Percentiles rank a stretch among this genome's conserved stretches.
These are phyloP conservation scores for Pisolithus albus DNA, from an alignment of 768 basidiomycete species.

Conservation along the genomic window DNA sequence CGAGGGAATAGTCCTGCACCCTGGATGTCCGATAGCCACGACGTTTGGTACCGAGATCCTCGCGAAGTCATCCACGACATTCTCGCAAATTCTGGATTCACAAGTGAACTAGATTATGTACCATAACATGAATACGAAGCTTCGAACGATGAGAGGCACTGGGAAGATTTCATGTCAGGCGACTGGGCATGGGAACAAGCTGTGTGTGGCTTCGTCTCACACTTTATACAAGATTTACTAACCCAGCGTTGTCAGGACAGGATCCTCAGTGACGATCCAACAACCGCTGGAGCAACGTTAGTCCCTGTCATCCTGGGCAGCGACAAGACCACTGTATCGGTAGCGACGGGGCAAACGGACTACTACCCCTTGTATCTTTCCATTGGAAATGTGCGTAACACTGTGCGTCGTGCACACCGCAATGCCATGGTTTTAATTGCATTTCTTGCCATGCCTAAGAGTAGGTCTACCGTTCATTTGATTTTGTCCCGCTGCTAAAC, in stretches of 20 bases:
- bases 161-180: conserved; percentile 7
- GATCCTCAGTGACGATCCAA: conserved; percentile 7
- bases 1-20: too few species aligned
- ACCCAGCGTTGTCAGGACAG: not conserved
- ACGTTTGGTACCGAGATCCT: too few species aligned
- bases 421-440: conserved; percentile 14
- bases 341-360: conserved; percentile 2
- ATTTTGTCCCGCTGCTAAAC: not conserved
- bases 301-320: conserved; percentile 6
- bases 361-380: conserved; percentile 8
- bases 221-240: too few species aligned
- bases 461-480: conserved; percentile 10
- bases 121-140: conserved; percentile 9
- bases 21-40: too few species aligned
- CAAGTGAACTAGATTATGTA: conserved; percentile 11
- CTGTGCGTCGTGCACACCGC: not conserved
- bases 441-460: conserved; percentile 27
- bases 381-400: conserved; percentile 6
- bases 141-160: not conserved
- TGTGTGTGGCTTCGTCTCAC: too few species aligned
- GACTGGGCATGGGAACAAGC: conserved; percentile 11
- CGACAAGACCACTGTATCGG: conserved; percentile 7
- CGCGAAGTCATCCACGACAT: not conserved
- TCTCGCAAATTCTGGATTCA: conserved; percentile 16
- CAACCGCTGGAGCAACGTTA: conserved; percentile 19